Evolutionary conservation across 2,329 filamentous ascomycete species (phyloP), one percentile per base, ranked within the genome.

Genomic region (Periglandula ipomoeae): DNA sequence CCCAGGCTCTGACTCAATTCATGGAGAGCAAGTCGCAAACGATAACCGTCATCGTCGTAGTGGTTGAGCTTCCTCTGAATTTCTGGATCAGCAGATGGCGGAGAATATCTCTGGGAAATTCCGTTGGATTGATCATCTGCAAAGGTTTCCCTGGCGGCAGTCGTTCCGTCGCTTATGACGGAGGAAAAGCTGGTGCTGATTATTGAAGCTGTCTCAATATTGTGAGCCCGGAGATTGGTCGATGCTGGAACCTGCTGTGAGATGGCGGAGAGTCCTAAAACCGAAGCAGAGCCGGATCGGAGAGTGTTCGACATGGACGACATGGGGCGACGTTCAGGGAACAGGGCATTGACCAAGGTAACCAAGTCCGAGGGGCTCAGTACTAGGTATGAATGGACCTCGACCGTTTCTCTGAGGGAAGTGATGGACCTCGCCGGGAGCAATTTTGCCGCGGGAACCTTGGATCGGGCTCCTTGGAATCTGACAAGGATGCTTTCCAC

Each of bases 261-360:
- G 58, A 73, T 82, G 58, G 62, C 78, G 67, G 70, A 89, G 66
- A 75, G 87, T 61, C 74, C 90, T 59, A 70, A 87, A 60, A 74
- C 78, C 53, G 74, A 88, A 66, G 70, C 89, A 44, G 74, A 85
- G 60, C 72, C 86, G 58, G 75, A 89, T 68, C 70, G 77, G 65
- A 79, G 74, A 61, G 69, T 84, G 65, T 71, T 80, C 53, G 70
- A 84, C 34, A 79, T 75, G 49, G 71, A 72, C 1, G 84, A 87
- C 32, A 74, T 72, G 2, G 85, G 82, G 37, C 84, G 73, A 47
- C 77, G 75, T 58, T 88, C 84, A 0, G 90, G 90, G 60, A 90
- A 95, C 13, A 96, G 76, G 10, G 85, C 84, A 63, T 93, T 88
- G 53, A 94, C 79, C 58, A 95, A 69, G 3, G 87, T 90, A 32